A percentile compares a stretch with the other conserved stretches of the same genome.
phyloP scores from a whole-genome alignment of 345 rosid genomes.

The Citrus mangshanensis region DNA sequence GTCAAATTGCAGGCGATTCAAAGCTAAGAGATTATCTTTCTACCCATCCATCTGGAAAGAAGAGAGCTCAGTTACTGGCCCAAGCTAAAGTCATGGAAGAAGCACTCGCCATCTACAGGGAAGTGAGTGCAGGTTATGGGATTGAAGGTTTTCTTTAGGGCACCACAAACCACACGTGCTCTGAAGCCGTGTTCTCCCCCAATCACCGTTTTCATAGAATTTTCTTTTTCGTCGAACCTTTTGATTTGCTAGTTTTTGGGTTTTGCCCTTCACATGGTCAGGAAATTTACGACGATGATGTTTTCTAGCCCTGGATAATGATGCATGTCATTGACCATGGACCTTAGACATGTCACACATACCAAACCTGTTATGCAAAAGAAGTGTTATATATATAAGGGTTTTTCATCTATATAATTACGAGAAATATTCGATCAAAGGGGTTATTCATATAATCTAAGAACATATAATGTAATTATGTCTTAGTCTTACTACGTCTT shows the following conservation, averaged over 20 bases:
- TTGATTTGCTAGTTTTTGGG: neutral
- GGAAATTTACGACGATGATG: neutral
- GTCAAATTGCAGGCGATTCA: constrained; percentile 51
- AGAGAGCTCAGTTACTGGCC: constrained; percentile 69
- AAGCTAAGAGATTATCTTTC: constrained; percentile 62
- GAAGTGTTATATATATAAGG: no score
- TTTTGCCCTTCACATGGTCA: neutral
- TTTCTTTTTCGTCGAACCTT: neutral
- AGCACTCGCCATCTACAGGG: constrained; percentile 71
- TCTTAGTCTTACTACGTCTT: no score
- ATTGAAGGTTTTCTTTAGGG: constrained; percentile 76
- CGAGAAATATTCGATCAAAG: no score
- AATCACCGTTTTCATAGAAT: neutral
- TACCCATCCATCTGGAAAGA: constrained; percentile 94
- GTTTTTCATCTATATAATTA: no score
- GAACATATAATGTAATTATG: no score
- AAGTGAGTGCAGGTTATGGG: constrained; percentile 54
- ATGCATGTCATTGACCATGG: neutral
- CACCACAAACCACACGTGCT: neutral
- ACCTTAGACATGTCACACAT: neutral
- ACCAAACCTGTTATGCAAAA: no score
- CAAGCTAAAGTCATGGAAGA: constrained; percentile 90
- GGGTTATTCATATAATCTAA: no score
- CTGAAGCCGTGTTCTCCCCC: neutral
- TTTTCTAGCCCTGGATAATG: neutral